A percentile compares a stretch with the other conserved stretches of the same genome.
Conservation (phyloP, 768 basidiomycete species). For the Tubosaeta brunneosetosa region DNA sequence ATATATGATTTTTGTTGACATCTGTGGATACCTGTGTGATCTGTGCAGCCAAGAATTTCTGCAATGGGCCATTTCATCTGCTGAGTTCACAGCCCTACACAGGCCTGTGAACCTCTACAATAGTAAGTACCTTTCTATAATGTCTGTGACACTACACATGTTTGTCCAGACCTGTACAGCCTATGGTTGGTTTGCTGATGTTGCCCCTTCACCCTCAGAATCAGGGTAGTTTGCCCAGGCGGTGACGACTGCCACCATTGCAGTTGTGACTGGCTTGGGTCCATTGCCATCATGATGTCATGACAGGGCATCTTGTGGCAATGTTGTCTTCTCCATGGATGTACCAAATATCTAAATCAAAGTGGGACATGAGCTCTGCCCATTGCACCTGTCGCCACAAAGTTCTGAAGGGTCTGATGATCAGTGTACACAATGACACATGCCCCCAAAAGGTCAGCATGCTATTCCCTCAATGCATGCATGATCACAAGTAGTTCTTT, state of each 20-base stretch:
- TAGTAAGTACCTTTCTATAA: no score
- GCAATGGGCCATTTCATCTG: no score
- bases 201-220: background rate
- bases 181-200: no score
- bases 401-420: conserved; percentile 22
- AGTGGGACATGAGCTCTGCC: conserved; percentile 36
- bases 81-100: no score
- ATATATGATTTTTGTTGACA: no score
- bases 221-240: background rate
- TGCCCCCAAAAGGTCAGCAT: conserved; percentile 9
- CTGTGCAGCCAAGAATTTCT: no score
- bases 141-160: no score
- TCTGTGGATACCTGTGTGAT: no score
- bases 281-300: background rate
- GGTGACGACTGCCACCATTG: background rate
- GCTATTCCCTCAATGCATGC: conserved; percentile 24
- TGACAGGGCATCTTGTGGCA: conserved; percentile 39
- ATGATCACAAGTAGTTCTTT: conserved; percentile 34
- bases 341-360: conserved; percentile 21
- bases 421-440: conserved; percentile 23
- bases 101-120: no score
- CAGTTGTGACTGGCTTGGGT: no score
- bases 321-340: conserved; percentile 27
- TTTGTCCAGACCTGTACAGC: no score
- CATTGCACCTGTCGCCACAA: conserved; percentile 27